Evolutionary conservation across 805 yeast species (phyloP), one percentile per base, ranked within the genome.

Genomic region (Candida pseudofarinosa): DNA sequence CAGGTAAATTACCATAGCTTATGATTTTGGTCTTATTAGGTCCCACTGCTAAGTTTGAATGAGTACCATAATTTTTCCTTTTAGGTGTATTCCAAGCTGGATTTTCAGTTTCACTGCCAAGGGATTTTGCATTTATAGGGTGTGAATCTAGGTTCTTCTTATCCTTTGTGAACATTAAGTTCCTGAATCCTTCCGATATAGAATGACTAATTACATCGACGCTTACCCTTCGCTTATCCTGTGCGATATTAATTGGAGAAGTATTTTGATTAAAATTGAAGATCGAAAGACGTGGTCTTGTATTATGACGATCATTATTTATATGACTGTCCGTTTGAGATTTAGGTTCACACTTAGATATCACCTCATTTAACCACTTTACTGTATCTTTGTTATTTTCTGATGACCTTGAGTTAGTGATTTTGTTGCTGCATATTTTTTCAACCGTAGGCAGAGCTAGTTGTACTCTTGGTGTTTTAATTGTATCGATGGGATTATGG

Each of bases 1-100:
- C 56, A 1, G 74, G 65, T 3, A 65, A 62, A 17, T 62, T 62
- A 0, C 80, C 80, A 49, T 76, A 79, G 17, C 64, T 59, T 16
- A 74, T 58, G 4, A 66, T 62, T 41, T 56, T 59, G 3, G 69
- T 62, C 31, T 69, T 69, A 42, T 74, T 72, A 6, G 70, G 71
- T 12, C 73, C 70, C 10, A 75, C 59, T 4, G 60, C 63, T 41
- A 74, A 48, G 4, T 66, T 61, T 3, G 79, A 71, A 49, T 65
- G 72, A 14, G 67, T 54, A 0, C 74, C 77, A 40, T 59, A 63
- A 26, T 49, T 54, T 23, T 48, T 44, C 16, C 55, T 43, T 4
- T 57, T 52, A 1, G 73, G 75, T 37, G 74, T 45, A 42, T 67
- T 65, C 15, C 51, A 38, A 18, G 55, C 34, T 15, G 38, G 26